phyloP scores from a whole-genome alignment of 192 early-diverging fungal species.

The Mortierella antarctica region DNA sequence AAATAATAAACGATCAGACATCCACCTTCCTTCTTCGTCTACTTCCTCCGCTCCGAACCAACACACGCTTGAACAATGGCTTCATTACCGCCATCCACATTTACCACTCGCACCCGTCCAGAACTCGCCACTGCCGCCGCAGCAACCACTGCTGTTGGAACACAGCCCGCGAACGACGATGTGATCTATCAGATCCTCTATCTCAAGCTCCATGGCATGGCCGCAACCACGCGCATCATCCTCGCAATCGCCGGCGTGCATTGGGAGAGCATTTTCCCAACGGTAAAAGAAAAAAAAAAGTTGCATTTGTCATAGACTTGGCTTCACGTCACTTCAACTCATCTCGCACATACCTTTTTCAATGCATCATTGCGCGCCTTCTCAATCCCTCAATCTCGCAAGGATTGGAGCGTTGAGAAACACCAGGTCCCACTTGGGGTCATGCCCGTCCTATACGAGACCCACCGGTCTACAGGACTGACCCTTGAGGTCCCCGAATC shows the following conservation, averaged over 20 bases:
- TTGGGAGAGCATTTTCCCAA: slow-evolving; percentile 35
- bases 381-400: background rate
- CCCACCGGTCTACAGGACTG: background rate
- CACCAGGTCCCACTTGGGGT: slow-evolving; percentile 14
- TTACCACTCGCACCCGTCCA: slow-evolving; percentile 11
- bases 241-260: slow-evolving; percentile 15
- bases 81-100: background rate
- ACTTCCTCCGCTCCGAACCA: background rate
- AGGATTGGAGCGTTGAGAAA: slow-evolving; percentile 33
- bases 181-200: slow-evolving; percentile 31
- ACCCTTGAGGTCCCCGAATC: slow-evolving; percentile 58
- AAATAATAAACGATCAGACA: no score
- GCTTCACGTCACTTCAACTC: no score
- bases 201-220: slow-evolving; percentile 43
- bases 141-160: background rate
- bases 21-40: no score
- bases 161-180: background rate
- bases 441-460: slow-evolving; percentile 41
- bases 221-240: slow-evolving; percentile 26
- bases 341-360: background rate
- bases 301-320: background rate
- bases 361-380: background rate
- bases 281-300: background rate
- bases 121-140: slow-evolving; percentile 13
- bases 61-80: background rate